Evolutionary conservation across 1,139 yeast species (phyloP), one percentile per base, ranked within the genome.

Genomic region (Diutina sp.): DNA sequence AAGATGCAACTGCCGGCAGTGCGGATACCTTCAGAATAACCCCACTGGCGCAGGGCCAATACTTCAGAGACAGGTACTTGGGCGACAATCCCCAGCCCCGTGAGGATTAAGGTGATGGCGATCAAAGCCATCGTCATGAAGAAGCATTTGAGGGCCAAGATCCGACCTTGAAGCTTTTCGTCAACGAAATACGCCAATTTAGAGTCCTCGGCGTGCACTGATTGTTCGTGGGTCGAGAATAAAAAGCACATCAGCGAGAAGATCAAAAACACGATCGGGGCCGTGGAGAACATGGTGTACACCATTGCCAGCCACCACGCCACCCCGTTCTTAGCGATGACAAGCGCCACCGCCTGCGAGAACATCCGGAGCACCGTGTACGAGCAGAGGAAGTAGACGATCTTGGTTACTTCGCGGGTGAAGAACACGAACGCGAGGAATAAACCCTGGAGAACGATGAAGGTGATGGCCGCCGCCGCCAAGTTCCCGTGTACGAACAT

Each of bases 401-500:
- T 50, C 44, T 32, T 50, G 14, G 53, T 50, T 9, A 50, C 53
- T 18, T 50, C 44, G 11, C 44, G 16, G 14, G 53, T 50, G 44
- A 50, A 50, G 53, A 50, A 50, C 21, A 50, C 44, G 14, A 50
- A 50, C 25, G 8, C 28, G 32, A 50, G 45, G 53, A 50, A 50
- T 12, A 50, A 3, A 29, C 44, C 16, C 16, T 50, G 44, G n/a
- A 50, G 29, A 29, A 50, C 32, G 29, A 50, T 50, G 53, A 50
- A 50, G 18, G 32, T 32, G 18, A 50, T 50, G 45, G 53, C 53
- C 14, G 53, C 53, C 25, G 53, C 53, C 28, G 53, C 53, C 44
- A 50, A 32, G 44, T 32, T 32, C 5, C 45, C 11, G 18, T 32
- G 35, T 2, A 32, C 44, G 11, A 32, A 50, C 53, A 50, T 50